A percentile compares a stretch with the other conserved stretches of the same genome.
Evolutionary conservation across 257 asterid genomes (phyloP).

Genomic region (Penstemon newberryi): DNA sequence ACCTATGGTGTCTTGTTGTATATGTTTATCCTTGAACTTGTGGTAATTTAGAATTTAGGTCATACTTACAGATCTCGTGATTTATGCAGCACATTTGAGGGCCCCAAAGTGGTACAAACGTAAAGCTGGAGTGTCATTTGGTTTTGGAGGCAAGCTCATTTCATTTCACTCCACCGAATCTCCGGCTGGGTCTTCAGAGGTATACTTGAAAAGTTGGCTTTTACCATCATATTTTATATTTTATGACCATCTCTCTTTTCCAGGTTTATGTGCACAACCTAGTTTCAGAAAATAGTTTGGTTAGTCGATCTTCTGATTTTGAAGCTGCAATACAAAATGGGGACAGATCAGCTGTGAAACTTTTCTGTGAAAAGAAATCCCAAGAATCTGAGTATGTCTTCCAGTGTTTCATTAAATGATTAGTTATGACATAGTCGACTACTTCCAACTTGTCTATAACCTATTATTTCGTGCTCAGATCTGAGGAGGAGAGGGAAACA

Average conservation of each 20-base stretch:
- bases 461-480: slow-evolving; percentile 37
- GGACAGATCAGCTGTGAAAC: slow-evolving; percentile 51
- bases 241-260: slow-evolving; percentile 11
- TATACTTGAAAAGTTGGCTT: slow-evolving; percentile 22
- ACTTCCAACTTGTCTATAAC: slow-evolving; percentile 1
- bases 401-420: slow-evolving; percentile 1
- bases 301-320: slow-evolving; percentile 57
- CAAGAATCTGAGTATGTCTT: slow-evolving; percentile 61
- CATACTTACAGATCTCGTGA: slow-evolving; percentile 22
- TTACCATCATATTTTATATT: neutral
- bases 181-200: slow-evolving; percentile 53
- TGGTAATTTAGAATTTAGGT: neutral
- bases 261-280: slow-evolving; percentile 57
- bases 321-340: slow-evolving; percentile 59
- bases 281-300: slow-evolving; percentile 55
- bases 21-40: slow-evolving; percentile 12
- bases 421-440: neutral
- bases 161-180: slow-evolving; percentile 50
- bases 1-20: slow-evolving; percentile 15
- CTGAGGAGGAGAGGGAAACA: slow-evolving; percentile 57
- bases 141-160: slow-evolving; percentile 76
- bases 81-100: slow-evolving; percentile 52
- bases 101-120: slow-evolving; percentile 77
- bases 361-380: slow-evolving; percentile 58
- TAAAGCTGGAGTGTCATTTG: slow-evolving; percentile 78